Conservation (phyloP, 768 basidiomycete species). For the Paxillus involutus region DNA sequence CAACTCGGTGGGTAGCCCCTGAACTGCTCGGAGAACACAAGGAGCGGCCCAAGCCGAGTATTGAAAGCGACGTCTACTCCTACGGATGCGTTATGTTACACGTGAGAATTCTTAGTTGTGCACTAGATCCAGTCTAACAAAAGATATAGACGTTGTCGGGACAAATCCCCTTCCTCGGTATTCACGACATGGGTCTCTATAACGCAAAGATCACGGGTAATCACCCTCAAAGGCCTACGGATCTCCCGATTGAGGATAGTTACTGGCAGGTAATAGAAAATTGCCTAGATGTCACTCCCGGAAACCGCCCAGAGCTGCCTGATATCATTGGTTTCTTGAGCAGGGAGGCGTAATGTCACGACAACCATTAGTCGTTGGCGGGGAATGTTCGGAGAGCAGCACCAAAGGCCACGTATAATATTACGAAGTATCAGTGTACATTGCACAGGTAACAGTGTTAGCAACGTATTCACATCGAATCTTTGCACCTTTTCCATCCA, state of each 20-base stretch:
- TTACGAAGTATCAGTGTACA: too few relatives aligned
- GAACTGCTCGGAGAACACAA: slow-evolving; percentile 7
- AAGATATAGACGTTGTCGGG: slow-evolving; percentile 4
- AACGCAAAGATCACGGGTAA: not conserved
- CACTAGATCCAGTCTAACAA: not conserved
- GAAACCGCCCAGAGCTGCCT: not conserved
- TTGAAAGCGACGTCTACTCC: slow-evolving; percentile 18
- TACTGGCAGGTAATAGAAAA: slow-evolving; percentile 4
- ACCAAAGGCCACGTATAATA: too few relatives aligned
- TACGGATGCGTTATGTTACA: slow-evolving; percentile 22
- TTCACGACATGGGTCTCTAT: not conserved
- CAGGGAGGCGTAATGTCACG: not conserved
- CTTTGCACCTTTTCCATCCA: too few relatives aligned
- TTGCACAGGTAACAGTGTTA: too few relatives aligned
- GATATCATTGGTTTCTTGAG: not conserved
- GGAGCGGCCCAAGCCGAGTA: not conserved
- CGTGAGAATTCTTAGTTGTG: not conserved
- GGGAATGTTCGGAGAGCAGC: too few relatives aligned
- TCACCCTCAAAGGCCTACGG: not conserved
- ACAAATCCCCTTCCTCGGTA: not conserved
- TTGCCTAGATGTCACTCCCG: slow-evolving; percentile 4
- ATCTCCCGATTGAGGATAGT: not conserved
- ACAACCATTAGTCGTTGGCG: too few relatives aligned
- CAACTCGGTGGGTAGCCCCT: slow-evolving; percentile 16
- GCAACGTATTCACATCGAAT: too few relatives aligned